These are phyloP conservation scores for Stagonosporopsis tanaceti DNA, from an alignment of 2,329 filamentous ascomycete genomes.

Conservation along the genomic window DNA sequence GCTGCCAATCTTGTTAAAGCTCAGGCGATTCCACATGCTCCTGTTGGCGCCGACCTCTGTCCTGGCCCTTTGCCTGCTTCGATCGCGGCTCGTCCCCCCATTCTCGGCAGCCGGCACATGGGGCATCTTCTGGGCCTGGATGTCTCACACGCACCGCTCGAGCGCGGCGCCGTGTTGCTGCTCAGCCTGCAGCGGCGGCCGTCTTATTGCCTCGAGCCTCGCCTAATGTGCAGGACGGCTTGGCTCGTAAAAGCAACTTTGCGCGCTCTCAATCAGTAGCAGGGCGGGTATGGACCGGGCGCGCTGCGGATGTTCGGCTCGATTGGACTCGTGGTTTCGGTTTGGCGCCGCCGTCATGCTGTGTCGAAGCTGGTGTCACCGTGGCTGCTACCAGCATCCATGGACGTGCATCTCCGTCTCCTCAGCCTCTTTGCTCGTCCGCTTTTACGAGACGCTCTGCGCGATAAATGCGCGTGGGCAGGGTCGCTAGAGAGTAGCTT, in stretches of 20 bases:
- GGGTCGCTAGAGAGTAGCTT: conserved; percentile 11
- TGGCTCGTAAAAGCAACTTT: conserved; percentile 18
- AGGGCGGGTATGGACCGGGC: conserved; percentile 16
- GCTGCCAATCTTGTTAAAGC: conserved; percentile 51
- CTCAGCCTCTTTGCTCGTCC: conserved; percentile 7
- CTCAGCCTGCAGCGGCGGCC: conserved; percentile 25
- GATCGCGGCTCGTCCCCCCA: conserved; percentile 39
- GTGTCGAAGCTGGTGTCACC: conserved; percentile 41
- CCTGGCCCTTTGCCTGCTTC: conserved; percentile 45
- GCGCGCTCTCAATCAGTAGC: conserved; percentile 24
- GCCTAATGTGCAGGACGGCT: conserved; percentile 13
- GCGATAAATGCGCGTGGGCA: conserved; percentile 15
- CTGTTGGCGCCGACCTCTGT: conserved; percentile 45
- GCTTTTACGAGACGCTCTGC: conserved; percentile 4
- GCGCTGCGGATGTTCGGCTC: conserved; percentile 13
- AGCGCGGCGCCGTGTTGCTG: conserved; percentile 26
- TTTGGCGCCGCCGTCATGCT: conserved; percentile 45
- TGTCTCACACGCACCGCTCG: conserved; percentile 28
- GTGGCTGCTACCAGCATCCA: conserved; percentile 40
- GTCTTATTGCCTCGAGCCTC: conserved; percentile 25
- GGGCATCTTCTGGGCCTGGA: conserved; percentile 33
- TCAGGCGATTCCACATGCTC: conserved; percentile 49
- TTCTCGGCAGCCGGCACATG: conserved; percentile 30
- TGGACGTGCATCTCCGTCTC: conserved; percentile 26
- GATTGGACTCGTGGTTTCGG: conserved; percentile 39